These are phyloP conservation scores for Calonectria hawksworthii DNA, from an alignment of 2,329 filamentous ascomycete genomes.

Conservation along the genomic window DNA sequence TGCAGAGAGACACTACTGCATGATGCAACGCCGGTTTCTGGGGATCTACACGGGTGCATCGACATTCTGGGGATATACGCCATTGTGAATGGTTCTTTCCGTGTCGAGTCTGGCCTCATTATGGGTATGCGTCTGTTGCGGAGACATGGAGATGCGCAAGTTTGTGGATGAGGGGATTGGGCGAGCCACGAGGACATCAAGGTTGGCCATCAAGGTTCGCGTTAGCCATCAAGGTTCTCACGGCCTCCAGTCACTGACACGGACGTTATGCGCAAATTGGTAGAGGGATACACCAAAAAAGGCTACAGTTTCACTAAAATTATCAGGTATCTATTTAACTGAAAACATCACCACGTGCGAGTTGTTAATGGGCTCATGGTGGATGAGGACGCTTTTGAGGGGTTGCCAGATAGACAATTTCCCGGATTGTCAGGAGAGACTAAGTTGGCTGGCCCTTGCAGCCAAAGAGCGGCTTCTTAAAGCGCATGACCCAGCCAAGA, in stretches of 20 bases:
- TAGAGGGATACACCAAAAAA: conserved; percentile 7
- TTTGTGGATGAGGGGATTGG: conserved; percentile 24
- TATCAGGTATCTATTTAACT: conserved; percentile 4
- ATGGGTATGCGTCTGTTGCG: not conserved
- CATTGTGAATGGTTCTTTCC: conserved; percentile 10
- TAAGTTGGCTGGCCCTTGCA: not conserved
- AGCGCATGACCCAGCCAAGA: not conserved
- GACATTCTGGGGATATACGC: not conserved
- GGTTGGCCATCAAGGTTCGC: conserved; percentile 47
- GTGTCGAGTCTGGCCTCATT: not conserved
- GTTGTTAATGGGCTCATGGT: not conserved
- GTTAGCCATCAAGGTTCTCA: conserved; percentile 46
- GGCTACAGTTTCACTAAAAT: not conserved
- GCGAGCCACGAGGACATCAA: conserved; percentile 38
- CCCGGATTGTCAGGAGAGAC: not conserved
- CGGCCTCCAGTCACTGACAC: not conserved
- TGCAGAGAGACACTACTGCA: conserved; percentile 4
- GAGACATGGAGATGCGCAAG: conserved; percentile 13
- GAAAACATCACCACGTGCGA: not conserved
- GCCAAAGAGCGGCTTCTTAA: not conserved
- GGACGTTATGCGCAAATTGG: not conserved
- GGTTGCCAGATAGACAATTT: conserved; percentile 23
- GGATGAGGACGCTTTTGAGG: not conserved
- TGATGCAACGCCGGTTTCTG: conserved; percentile 12
- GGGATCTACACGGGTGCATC: conserved; percentile 16